Base-by-base conservation (phyloP, 768 basidiomycete genomes). In the Sarcomyxa edulis region DNA sequence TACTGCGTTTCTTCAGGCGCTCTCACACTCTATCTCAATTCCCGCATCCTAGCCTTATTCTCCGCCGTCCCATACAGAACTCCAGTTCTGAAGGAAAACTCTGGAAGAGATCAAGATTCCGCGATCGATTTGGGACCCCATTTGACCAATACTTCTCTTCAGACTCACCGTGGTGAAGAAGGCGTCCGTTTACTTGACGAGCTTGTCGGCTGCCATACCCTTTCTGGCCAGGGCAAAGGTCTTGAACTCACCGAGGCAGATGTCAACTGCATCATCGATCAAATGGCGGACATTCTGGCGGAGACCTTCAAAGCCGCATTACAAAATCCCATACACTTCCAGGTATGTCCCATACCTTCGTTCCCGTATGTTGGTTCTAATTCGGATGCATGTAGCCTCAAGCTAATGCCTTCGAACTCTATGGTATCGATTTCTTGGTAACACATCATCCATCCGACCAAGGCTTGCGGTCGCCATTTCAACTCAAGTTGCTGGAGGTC, bases 371-470 rank as follows among this genome's bases (percentile, higher is more conserved):
- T 40, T 28, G 19, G 29, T 4, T 33, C 41, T 48, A 4, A 49
- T 29, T 29, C 12, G 9, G 14, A 29, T 16, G 18, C 9, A 7
- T 6, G 11, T 54, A 96, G 88, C 74, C 86, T 2, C 56, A 92
- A 15, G 82, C 88, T 1, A 97, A 97, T 54, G 90, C 88, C 0
- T 98, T 97, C 53, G 95, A 98, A 56, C 74, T 98, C 11, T 98
- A 83, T 52, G 96, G 96, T 0, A 74, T 87, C n/a, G 96, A 99
- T 58, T 85, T 99, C 43, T 67, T 98, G 10, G 72, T 97, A 42
- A 72, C 71, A 37, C 74, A 75, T 51, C 49, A 45, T 34, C 46
- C 46, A 35, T 39, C 33, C 14, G 25, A 38, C 10, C 47, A 36
- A 4, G 40, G 51, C 1, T 37, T 32, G 9, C 27, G 30, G 9